A percentile compares a stretch with the other conserved stretches of the same genome.
These are phyloP conservation scores for Candida piceae DNA, from an alignment of 805 yeast species.

Conservation along the genomic window DNA sequence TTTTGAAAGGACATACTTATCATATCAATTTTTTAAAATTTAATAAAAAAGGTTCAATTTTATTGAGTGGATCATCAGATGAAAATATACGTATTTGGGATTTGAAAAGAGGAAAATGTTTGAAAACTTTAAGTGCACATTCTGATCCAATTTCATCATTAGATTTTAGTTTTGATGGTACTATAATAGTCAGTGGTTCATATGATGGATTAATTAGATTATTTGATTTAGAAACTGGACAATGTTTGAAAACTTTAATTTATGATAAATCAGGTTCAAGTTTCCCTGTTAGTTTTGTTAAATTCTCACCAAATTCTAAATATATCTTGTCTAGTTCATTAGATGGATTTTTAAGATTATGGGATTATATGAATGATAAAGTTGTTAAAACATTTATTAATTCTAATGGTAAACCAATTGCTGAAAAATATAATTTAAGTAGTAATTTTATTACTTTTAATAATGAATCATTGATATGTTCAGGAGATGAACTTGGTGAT, in stretches of 20 bases:
- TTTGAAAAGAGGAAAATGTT: constrained; percentile 57
- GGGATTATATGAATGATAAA: constrained; percentile 81
- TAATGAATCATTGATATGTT: constrained; percentile 39
- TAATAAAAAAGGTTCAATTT: constrained; percentile 68
- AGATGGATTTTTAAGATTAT: constrained; percentile 72
- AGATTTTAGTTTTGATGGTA: constrained; percentile 70
- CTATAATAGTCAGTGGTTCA: constrained; percentile 80
- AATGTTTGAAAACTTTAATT: constrained; percentile 84
- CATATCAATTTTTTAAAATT: constrained; percentile 72
- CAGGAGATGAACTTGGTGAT: constrained; percentile 57
- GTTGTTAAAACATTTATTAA: constrained; percentile 62
- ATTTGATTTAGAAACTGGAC: constrained; percentile 85
- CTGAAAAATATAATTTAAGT: constrained; percentile 50
- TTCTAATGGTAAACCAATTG: constrained; percentile 27
- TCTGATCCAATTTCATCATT: constrained; percentile 82
- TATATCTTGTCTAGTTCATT: constrained; percentile 72
- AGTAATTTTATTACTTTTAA: constrained; percentile 42
- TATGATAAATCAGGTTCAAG: constrained; percentile 70
- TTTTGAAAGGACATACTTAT: constrained; percentile 75
- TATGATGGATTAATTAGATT: constrained; percentile 87
- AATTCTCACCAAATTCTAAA: constrained; percentile 75
- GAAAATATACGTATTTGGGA: constrained; percentile 94
- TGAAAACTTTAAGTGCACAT: constrained; percentile 86
- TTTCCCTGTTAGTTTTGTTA: constrained; percentile 72
- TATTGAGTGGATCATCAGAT: constrained; percentile 82